Percentiles rank a stretch among this genome's conserved stretches.
Evolutionary conservation across 352 stramenopile genomes (phyloP).

Genomic region (Phytopythium litorale): DNA sequence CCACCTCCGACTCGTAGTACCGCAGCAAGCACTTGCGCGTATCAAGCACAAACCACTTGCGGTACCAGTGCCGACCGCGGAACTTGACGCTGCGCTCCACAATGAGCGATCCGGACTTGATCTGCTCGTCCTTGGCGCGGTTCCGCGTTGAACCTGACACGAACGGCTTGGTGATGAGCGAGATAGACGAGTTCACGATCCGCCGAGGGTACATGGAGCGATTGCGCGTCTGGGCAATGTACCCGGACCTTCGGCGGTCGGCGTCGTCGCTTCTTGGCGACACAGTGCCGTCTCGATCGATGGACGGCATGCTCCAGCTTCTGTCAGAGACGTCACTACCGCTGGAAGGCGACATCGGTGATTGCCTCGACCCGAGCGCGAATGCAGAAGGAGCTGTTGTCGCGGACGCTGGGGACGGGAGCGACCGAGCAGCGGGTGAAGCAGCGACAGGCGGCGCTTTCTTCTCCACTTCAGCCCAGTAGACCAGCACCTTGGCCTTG

Average conservation of each 20-base stretch:
- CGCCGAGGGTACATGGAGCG: constrained; percentile 54
- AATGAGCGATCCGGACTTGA: constrained; percentile 58
- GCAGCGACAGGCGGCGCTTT: background rate
- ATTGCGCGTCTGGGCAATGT: constrained; percentile 62
- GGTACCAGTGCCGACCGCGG: constrained; percentile 67
- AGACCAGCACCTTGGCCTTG: constrained; percentile 70
- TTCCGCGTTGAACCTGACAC: constrained; percentile 14
- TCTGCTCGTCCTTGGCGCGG: constrained; percentile 14
- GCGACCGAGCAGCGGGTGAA: background rate
- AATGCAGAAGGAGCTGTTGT: background rate
- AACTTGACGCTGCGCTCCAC: constrained; percentile 74
- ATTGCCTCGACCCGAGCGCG: background rate
- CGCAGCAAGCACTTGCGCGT: constrained; percentile 52
- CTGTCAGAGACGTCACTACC: background rate
- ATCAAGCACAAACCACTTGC: constrained; percentile 80
- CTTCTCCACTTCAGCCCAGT: constrained; percentile 69
- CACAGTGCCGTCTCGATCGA: background rate
- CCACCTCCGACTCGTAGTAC: constrained; percentile 71
- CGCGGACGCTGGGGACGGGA: background rate
- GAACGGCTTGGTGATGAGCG: constrained; percentile 69
- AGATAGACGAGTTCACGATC: constrained; percentile 72
- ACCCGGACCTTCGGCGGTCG: constrained; percentile 49
- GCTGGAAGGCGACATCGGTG: background rate
- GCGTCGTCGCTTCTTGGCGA: constrained; percentile 11
- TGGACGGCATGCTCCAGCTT: background rate